A percentile compares a stretch with the other conserved stretches of the same genome.
phyloP scores from a whole-genome alignment of 345 rosid genomes.

The Camelina hispida region DNA sequence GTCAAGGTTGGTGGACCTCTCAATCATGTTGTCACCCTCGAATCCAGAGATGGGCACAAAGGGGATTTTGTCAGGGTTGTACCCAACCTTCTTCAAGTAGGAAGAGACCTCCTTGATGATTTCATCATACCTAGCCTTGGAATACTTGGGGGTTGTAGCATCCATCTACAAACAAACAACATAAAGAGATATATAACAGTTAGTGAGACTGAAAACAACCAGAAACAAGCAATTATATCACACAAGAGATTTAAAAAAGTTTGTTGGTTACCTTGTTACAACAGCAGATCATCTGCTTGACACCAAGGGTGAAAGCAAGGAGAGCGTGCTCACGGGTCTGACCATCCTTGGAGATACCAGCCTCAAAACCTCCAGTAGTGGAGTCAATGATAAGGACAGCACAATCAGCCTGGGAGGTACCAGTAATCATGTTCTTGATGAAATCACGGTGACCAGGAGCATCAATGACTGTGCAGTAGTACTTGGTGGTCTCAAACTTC shows the following conservation, averaged over 20 bases:
- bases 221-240: neutral
- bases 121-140: slow-evolving; percentile 66
- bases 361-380: slow-evolving; percentile 87
- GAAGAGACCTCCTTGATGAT: slow-evolving; percentile 61
- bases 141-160: slow-evolving; percentile 64
- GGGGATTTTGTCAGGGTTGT: slow-evolving; percentile 61
- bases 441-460: slow-evolving; percentile 89
- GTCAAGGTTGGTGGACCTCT: slow-evolving; percentile 58
- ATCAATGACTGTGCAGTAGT: slow-evolving; percentile 83
- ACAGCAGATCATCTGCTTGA: slow-evolving; percentile 79
- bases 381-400: slow-evolving; percentile 82
- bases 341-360: slow-evolving; percentile 86
- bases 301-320: slow-evolving; percentile 97
- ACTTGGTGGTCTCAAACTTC: slow-evolving; percentile 85
- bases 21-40: slow-evolving; percentile 68
- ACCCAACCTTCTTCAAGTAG: slow-evolving; percentile 64
- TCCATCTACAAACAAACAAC: slow-evolving; percentile 47
- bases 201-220: neutral
- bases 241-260: no score
- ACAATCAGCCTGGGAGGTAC: slow-evolving; percentile 86
- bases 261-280: slow-evolving; percentile 64
- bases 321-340: slow-evolving; percentile 90
- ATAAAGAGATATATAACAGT: neutral
- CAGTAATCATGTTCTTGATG: slow-evolving; percentile 86
- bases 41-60: slow-evolving; percentile 63